Percentiles rank a stretch among this genome's conserved stretches.
These are phyloP conservation scores for Wickerhamomyces kurtzmanii DNA, from an alignment of 805 yeast species.

Conservation along the genomic window DNA sequence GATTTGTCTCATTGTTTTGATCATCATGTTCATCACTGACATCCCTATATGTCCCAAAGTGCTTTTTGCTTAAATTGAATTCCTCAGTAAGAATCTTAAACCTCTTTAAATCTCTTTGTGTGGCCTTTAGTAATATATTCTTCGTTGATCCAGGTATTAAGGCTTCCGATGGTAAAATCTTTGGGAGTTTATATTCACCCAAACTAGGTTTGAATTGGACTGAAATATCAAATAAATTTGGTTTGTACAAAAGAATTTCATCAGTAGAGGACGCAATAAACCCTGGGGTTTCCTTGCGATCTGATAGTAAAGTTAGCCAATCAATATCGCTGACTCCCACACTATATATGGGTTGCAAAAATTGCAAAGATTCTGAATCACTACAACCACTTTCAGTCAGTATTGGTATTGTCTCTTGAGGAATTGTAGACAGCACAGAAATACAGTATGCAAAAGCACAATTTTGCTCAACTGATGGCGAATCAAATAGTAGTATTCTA, in stretches of 20 bases:
- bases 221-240: constrained; percentile 37
- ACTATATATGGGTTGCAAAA: constrained; percentile 46
- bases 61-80: constrained; percentile 7
- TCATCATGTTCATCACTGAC: constrained; percentile 1
- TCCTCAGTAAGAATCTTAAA: constrained; percentile 19
- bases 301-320: constrained; percentile 17
- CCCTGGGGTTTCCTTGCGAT: constrained; percentile 17
- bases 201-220: constrained; percentile 15
- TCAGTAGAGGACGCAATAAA: constrained; percentile 61
- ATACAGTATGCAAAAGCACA: constrained; percentile 49
- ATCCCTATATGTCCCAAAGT: constrained; percentile 1
- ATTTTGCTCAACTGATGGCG: constrained; percentile 23
- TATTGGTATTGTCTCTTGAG: constrained; percentile 36
- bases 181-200: too few species aligned
- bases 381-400: constrained; percentile 18
- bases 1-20: too few species aligned
- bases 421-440: constrained; percentile 52
- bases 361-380: constrained; percentile 13
- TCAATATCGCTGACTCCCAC: constrained; percentile 51
- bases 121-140: constrained; percentile 13
- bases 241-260: constrained; percentile 48
- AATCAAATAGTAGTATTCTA: constrained; percentile 37
- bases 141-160: constrained; percentile 5
- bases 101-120: constrained; percentile 27
- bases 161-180: constrained; percentile 3